Conservation (phyloP, 495 filamentous ascomycete genomes). For the Thermochaetoides thermophila region DNA sequence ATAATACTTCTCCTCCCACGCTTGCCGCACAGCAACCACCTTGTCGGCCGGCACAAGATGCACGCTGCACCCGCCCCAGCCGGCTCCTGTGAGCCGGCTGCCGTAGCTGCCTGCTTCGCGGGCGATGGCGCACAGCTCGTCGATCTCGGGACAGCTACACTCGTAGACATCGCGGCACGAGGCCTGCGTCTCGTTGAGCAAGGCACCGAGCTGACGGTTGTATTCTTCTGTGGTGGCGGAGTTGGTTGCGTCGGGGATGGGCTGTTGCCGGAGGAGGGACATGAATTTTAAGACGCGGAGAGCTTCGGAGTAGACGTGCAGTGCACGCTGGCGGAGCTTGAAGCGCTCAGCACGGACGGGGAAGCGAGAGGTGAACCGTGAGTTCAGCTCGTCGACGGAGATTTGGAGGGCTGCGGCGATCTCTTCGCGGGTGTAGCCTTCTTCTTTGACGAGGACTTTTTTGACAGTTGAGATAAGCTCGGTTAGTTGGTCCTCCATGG, state of each 20-base stretch:
- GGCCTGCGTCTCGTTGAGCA: constrained; percentile 80
- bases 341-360: constrained; percentile 81
- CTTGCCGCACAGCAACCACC: constrained; percentile 64
- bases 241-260: constrained; percentile 9
- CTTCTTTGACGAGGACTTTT: constrained; percentile 49
- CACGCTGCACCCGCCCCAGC: constrained; percentile 93
- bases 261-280: constrained; percentile 40
- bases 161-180: constrained; percentile 77
- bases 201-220: constrained; percentile 56
- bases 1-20: constrained; percentile 74
- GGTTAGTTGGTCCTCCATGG: constrained; percentile 38
- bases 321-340: constrained; percentile 67
- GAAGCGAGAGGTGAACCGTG: constrained; percentile 66
- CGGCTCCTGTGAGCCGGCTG: constrained; percentile 79
- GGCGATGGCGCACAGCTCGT: constrained; percentile 72
- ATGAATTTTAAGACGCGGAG: constrained; percentile 75
- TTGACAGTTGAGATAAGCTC: constrained; percentile 49
- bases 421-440: constrained; percentile 81
- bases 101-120: constrained; percentile 66
- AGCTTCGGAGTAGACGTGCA: constrained; percentile 85
- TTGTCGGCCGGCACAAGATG: constrained; percentile 80
- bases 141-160: constrained; percentile 80
- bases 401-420: constrained; percentile 61
- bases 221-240: constrained; percentile 40
- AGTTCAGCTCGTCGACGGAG: constrained; percentile 51